Evolutionary conservation across 2,329 filamentous ascomycete genomes (phyloP).

Genomic region (Epichloe scottii): DNA sequence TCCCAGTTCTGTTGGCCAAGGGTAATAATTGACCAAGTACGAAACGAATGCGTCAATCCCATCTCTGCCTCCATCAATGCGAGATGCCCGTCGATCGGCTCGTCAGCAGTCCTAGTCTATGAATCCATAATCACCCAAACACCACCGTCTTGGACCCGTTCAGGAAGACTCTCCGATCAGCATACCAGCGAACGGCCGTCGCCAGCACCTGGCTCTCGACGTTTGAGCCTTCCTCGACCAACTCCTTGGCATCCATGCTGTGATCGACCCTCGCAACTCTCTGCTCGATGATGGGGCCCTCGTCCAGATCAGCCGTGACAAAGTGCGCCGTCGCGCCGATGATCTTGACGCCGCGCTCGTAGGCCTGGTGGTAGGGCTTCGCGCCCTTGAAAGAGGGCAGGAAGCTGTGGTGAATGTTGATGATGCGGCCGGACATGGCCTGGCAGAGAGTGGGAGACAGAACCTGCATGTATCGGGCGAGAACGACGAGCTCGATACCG

Average conservation of each 20-base stretch:
- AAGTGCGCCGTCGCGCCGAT: slow-evolving; percentile 80
- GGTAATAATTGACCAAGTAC: too few species aligned
- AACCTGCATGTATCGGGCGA: slow-evolving; percentile 83
- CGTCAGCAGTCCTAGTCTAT: too few species aligned
- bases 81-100: too few species aligned
- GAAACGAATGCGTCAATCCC: too few species aligned
- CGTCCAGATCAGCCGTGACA: slow-evolving; percentile 72
- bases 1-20: too few species aligned
- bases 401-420: slow-evolving; percentile 88
- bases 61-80: too few species aligned
- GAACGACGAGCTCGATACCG: slow-evolving; percentile 63
- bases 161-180: slow-evolving; percentile 64
- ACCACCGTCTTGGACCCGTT: slow-evolving; percentile 74
- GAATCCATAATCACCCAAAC: slow-evolving; percentile 28
- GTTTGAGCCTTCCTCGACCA: slow-evolving; percentile 70
- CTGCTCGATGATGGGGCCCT: slow-evolving; percentile 84
- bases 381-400: slow-evolving; percentile 79
- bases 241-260: slow-evolving; percentile 59
- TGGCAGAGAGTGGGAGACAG: slow-evolving; percentile 61
- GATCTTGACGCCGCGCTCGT: slow-evolving; percentile 77
- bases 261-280: slow-evolving; percentile 67
- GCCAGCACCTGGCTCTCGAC: slow-evolving; percentile 75
- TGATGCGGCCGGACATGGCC: slow-evolving; percentile 74
- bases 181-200: slow-evolving; percentile 73
- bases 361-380: slow-evolving; percentile 80